Conservation (phyloP, 2,329 filamentous ascomycete genomes). For the Phaeosphaeriaceae sp. region DNA sequence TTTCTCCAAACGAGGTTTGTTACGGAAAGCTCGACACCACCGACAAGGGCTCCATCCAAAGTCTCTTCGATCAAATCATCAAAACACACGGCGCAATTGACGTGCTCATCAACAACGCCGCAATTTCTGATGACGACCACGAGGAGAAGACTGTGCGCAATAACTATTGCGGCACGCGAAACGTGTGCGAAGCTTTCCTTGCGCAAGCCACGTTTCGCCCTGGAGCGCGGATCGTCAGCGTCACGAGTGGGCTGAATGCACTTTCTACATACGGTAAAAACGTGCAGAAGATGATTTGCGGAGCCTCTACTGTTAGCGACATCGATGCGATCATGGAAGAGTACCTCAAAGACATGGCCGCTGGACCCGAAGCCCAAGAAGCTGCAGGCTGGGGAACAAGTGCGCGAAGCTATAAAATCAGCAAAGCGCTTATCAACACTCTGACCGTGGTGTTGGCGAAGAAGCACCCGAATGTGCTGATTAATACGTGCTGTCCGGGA, state of each 20-base stretch:
- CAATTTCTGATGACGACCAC: conserved; percentile 22
- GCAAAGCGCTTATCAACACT: conserved; percentile 28
- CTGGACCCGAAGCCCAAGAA: conserved; percentile 4
- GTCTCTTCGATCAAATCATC: conserved; percentile 14
- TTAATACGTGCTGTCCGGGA: conserved; percentile 30
- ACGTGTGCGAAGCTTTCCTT: conserved; percentile 24
- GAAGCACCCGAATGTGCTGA: conserved; percentile 8
- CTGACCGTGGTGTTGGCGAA: conserved; percentile 23
- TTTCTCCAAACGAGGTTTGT: conserved; percentile 15
- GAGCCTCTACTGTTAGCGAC: conserved; percentile 1
- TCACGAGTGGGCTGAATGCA: conserved; percentile 15
- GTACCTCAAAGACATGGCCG: conserved; percentile 4
- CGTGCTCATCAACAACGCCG: conserved; percentile 33
- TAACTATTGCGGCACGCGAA: conserved; percentile 27
- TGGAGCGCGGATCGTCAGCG: conserved; percentile 25
- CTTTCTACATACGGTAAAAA: conserved; percentile 14
- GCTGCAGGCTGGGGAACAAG: conserved; percentile 14
- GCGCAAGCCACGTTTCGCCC: conserved; percentile 11
- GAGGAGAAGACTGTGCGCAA: conserved; percentile 18
- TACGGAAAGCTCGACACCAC: conserved; percentile 26
- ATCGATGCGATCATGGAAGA: conserved; percentile 11
- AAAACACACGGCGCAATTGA: conserved; percentile 15
- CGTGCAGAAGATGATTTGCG: conserved; percentile 7
- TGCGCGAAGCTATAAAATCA: conserved; percentile 30
- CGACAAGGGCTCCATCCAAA: conserved; percentile 18